Percentiles rank a stretch among this genome's conserved stretches.
Evolutionary conservation across 2,329 filamentous ascomycete species (phyloP).

Genomic region (Pezicula rhizophila): DNA sequence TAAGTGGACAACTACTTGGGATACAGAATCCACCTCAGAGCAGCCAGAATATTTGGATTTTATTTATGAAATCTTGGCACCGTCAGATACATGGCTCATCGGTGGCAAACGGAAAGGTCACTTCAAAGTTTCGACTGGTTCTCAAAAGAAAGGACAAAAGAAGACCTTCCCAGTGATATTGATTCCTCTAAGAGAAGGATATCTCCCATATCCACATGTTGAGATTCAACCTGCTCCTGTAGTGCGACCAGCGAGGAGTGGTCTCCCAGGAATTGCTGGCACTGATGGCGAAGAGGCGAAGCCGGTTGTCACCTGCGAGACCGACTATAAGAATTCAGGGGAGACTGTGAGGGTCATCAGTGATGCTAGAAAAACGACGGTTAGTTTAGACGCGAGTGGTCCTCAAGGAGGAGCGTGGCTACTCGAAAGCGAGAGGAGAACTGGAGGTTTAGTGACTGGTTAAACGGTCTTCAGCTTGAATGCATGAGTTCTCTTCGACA

Average conservation of each 20-base stretch:
- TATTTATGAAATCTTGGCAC: constrained; percentile 73
- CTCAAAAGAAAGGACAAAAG: constrained; percentile 37
- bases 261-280: constrained; percentile 11
- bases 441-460: constrained; percentile 8
- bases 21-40: constrained; percentile 35
- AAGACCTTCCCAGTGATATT: constrained; percentile 65
- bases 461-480: not conserved
- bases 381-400: constrained; percentile 64
- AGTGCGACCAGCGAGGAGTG: constrained; percentile 13
- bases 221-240: constrained; percentile 63
- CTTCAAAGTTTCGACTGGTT: constrained; percentile 53
- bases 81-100: constrained; percentile 74
- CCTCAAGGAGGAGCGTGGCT: constrained; percentile 60
- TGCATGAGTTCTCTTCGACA: not conserved
- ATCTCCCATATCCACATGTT: constrained; percentile 69
- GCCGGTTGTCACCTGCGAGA: constrained; percentile 56
- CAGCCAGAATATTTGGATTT: constrained; percentile 56
- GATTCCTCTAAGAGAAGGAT: constrained; percentile 73
- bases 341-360: constrained; percentile 71
- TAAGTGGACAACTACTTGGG: constrained; percentile 58
- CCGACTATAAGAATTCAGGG: constrained; percentile 71
- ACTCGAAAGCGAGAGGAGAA: constrained; percentile 49
- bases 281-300: constrained; percentile 11
- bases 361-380: constrained; percentile 65
- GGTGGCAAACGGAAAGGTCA: constrained; percentile 76